Percentiles rank a stretch among this genome's conserved stretches.
Evolutionary conservation across 164 flowering plant genomes (phyloP).

Genomic region (Vitis rotundifolia): DNA sequence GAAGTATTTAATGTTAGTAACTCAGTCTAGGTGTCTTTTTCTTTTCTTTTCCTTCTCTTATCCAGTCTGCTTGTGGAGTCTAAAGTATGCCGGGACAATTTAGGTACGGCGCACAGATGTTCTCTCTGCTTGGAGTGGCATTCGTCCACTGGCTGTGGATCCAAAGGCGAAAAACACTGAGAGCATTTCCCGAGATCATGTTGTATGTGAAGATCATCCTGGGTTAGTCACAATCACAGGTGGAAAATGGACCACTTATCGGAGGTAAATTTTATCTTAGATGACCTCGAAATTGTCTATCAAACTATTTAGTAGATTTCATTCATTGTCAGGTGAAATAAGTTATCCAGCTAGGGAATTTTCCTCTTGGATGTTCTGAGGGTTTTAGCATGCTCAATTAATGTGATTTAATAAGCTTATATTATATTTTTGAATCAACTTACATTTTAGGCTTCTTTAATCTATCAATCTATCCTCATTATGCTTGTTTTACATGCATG

Average conservation of each 20-base stretch:
- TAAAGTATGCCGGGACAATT: slow-evolving; percentile 8
- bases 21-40: background rate
- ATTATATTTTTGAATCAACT: no score
- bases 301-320: background rate
- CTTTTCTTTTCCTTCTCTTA: background rate
- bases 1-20: background rate
- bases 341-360: background rate
- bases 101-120: slow-evolving; percentile 95
- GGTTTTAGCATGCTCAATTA: no score
- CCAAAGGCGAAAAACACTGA: slow-evolving; percentile 90
- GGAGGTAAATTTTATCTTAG: slow-evolving; percentile 52
- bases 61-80: slow-evolving; percentile 10
- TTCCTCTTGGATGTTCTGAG: background rate
- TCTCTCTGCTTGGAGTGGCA: slow-evolving; percentile 99
- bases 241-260: slow-evolving; percentile 98
- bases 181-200: slow-evolving; percentile 96
- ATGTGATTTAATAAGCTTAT: no score
- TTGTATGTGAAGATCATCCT: slow-evolving; percentile 89
- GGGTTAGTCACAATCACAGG: slow-evolving; percentile 96
- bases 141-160: slow-evolving; percentile 92
- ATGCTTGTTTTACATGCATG: background rate
- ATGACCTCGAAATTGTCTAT: background rate
- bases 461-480: background rate
- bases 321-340: background rate
- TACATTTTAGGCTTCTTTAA: no score